Evolutionary conservation across 805 yeast species (phyloP).

Genomic region (Lachancea quebecensis): DNA sequence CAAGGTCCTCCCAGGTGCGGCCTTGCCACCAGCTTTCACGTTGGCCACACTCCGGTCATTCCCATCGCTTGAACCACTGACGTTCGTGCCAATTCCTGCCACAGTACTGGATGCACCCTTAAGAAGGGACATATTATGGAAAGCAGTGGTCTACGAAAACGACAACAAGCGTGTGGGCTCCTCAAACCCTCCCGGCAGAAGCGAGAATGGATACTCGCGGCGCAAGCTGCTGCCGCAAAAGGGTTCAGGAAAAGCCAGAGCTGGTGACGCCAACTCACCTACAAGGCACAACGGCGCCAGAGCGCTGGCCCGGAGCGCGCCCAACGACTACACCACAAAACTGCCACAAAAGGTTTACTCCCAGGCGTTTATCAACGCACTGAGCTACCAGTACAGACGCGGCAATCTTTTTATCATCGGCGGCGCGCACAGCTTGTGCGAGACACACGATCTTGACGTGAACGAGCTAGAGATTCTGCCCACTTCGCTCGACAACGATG

Average conservation of each 20-base stretch:
- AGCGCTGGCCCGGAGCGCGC: conserved; percentile 86
- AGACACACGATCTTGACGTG: conserved; percentile 17
- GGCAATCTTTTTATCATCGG: conserved; percentile 73
- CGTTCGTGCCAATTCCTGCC: conserved; percentile 69
- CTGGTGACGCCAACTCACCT: conserved; percentile 94
- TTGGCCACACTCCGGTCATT: conserved; percentile 73
- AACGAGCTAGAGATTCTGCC: conserved; percentile 22
- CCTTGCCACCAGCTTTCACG: conserved; percentile 59
- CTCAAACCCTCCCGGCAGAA: conserved; percentile 77
- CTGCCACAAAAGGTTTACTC: conserved; percentile 69
- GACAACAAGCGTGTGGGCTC: conserved; percentile 87
- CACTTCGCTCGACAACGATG: conserved; percentile 37
- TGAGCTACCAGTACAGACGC: conserved; percentile 69
- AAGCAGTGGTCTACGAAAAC: conserved; percentile 87
- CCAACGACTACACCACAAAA: conserved; percentile 77
- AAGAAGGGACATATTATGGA: conserved; percentile 90
- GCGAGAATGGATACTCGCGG: conserved; percentile 79
- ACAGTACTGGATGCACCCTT: conserved; percentile 64
- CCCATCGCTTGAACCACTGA: conserved; percentile 84
- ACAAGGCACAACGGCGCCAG: conserved; percentile 82
- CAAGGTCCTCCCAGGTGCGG: conserved; percentile 22
- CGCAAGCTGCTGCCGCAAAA: conserved; percentile 81
- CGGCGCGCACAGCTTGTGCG: conserved; percentile 26
- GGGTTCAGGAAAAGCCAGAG: conserved; percentile 92
- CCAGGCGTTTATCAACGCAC: conserved; percentile 71